phyloP scores from a whole-genome alignment of 2,329 filamentous ascomycete species.

The Myriosclerotinia duriaeana region DNA sequence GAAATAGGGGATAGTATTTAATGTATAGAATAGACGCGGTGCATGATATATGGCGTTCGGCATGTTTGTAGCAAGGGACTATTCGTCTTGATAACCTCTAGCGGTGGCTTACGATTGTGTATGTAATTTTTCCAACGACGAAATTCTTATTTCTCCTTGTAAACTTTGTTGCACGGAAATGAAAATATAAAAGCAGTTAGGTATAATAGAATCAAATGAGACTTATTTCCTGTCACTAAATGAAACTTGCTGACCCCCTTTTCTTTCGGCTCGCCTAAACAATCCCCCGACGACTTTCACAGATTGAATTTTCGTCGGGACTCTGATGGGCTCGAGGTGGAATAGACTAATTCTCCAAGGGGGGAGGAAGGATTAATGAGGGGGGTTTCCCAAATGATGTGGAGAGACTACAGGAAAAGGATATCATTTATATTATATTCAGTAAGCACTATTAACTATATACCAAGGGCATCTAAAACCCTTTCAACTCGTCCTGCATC shows the following conservation, averaged over 20 bases:
- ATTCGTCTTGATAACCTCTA: not conserved
- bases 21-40: constrained; percentile 16
- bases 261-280: no score
- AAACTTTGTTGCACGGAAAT: not conserved
- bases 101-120: constrained; percentile 5
- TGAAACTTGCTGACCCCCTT: no score
- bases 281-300: no score
- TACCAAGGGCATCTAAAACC: not conserved
- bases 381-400: no score
- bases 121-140: not conserved
- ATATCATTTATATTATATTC: not conserved
- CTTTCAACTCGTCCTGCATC: not conserved
- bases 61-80: constrained; percentile 1
- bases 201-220: constrained; percentile 2
- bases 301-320: no score
- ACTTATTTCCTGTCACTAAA: no score
- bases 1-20: constrained; percentile 8
- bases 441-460: not conserved
- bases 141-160: not conserved
- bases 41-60: constrained; percentile 19
- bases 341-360: no score
- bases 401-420: no score
- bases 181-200: not conserved
- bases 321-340: no score
- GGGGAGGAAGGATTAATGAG: no score